Percentiles rank a stretch among this genome's conserved stretches.
These are phyloP conservation scores for Beta corolliflora DNA, from an alignment of 179 eudicot genomes.

Conservation along the genomic window DNA sequence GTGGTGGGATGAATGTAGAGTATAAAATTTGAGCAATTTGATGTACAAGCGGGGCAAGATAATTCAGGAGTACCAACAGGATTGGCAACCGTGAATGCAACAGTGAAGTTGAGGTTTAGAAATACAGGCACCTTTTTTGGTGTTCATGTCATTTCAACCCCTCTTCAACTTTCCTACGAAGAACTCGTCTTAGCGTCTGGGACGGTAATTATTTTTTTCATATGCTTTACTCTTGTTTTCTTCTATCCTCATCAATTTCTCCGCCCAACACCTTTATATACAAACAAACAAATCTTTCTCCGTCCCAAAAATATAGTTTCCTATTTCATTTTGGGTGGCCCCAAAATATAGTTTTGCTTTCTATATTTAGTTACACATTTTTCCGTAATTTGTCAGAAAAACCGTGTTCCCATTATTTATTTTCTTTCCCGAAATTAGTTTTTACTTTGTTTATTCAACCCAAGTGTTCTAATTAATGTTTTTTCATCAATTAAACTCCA, in stretches of 20 bases:
- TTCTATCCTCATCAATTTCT: too few species aligned
- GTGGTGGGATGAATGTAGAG: constrained; percentile 23
- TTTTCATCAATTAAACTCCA: too few species aligned
- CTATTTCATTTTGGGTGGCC: too few species aligned
- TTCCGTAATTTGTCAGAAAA: too few species aligned
- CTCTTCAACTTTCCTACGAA: constrained; percentile 35
- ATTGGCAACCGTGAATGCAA: constrained; percentile 44
- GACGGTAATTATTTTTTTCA: constrained; percentile 20
- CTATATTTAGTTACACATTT: too few species aligned
- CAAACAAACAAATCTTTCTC: too few species aligned
- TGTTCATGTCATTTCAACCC: constrained; percentile 40
- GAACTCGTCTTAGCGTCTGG: constrained; percentile 38
- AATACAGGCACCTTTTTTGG: constrained; percentile 51
- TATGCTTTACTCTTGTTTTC: neutral
- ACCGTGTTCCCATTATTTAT: too few species aligned
- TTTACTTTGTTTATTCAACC: too few species aligned
- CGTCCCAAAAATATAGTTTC: too few species aligned
- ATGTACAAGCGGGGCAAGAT: constrained; percentile 46
- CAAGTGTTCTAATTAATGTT: too few species aligned
- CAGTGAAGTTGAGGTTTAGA: constrained; percentile 37
- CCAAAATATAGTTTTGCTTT: too few species aligned
- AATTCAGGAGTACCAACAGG: constrained; percentile 46
- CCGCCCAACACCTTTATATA: neutral
- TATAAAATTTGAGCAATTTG: constrained; percentile 39
- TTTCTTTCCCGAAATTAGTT: too few species aligned